These are phyloP conservation scores for Boletus rufocinnamomeus DNA, from an alignment of 768 basidiomycete genomes.

Conservation along the genomic window DNA sequence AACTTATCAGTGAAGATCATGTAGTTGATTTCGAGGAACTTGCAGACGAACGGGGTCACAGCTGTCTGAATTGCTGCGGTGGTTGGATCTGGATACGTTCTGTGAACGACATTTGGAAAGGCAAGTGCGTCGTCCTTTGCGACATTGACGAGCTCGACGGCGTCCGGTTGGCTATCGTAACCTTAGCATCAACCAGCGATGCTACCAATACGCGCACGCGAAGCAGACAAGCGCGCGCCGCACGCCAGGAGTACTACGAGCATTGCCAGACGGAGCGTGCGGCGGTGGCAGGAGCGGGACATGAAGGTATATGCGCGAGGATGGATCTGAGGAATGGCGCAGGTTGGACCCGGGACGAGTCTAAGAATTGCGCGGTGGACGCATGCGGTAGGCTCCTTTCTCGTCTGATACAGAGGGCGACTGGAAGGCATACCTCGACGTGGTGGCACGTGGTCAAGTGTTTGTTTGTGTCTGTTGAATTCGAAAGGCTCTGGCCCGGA, in stretches of 20 bases:
- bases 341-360: conserved; percentile 22
- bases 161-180: conserved; percentile 39
- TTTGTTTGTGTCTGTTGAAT: too few species aligned
- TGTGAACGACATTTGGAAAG: conserved; percentile 53
- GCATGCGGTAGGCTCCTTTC: conserved; percentile 66
- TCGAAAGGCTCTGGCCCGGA: too few species aligned
- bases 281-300: conserved; percentile 28
- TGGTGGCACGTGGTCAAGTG: not conserved
- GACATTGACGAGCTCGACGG: conserved; percentile 64
- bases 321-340: conserved; percentile 17
- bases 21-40: conserved; percentile 57
- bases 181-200: not conserved
- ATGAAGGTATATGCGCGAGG: conserved; percentile 6
- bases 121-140: conserved; percentile 69
- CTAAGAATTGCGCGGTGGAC: conserved; percentile 42
- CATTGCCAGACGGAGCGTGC: conserved; percentile 41
- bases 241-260: conserved; percentile 49
- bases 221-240: conserved; percentile 55
- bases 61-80: conserved; percentile 50
- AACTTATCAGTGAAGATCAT: conserved; percentile 59
- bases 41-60: conserved; percentile 57
- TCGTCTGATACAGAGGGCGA: too few species aligned
- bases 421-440: conserved; percentile 28
- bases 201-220: conserved; percentile 54
- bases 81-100: conserved; percentile 58